These are phyloP conservation scores for Saposhnikovia divaricata DNA, from an alignment of 129 eudicot genomes.

Conservation along the genomic window DNA sequence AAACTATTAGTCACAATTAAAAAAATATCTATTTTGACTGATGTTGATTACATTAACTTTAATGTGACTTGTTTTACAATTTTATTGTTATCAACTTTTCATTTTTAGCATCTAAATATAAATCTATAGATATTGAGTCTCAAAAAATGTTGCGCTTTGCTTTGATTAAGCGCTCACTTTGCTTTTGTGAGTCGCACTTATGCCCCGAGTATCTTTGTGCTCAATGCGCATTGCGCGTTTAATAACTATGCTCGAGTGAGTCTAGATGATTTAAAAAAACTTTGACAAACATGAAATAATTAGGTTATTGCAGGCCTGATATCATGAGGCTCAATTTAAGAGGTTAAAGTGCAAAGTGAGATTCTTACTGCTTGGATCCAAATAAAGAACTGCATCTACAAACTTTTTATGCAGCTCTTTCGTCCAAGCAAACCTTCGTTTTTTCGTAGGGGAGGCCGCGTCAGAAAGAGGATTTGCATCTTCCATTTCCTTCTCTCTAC, in stretches of 20 bases:
- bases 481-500: background rate
- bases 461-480: background rate
- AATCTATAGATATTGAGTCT: background rate
- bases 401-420: slow-evolving; percentile 11
- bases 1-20: background rate
- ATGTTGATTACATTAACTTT: background rate
- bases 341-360: background rate
- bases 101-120: background rate
- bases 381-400: slow-evolving; percentile 10
- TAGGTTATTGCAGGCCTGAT: background rate
- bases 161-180: background rate
- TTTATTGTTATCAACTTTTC: background rate
- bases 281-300: background rate
- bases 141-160: background rate
- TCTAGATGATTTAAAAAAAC: background rate
- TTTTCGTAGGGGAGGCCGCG: background rate
- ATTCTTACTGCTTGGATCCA: slow-evolving; percentile 14
- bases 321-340: background rate
- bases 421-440: slow-evolving; percentile 14
- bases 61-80: background rate
- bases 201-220: background rate
- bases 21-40: background rate
- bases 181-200: background rate
- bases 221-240: background rate
- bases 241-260: background rate